Base-by-base conservation (phyloP, 257 asterid genomes). In the Ilex asprella region DNA sequence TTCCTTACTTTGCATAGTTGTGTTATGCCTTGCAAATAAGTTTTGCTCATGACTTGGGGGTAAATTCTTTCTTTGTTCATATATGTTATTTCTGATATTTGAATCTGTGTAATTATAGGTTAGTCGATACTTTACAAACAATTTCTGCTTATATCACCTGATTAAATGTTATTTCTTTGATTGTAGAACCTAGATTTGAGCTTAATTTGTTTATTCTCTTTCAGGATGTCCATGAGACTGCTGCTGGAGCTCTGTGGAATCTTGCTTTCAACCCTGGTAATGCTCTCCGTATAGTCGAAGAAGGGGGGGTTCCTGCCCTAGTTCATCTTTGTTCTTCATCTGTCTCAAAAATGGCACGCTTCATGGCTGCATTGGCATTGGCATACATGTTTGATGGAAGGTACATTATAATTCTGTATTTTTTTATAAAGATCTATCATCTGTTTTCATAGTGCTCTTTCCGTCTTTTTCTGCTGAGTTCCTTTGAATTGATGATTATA, bases 181-280 rank as follows among this genome's bases (percentile, higher is more conserved):
- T 21, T 21, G 27, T 21, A 21, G 27, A 21, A 21, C 27, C 27
- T 21, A 21, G 27, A 21, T 21, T 21, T 21, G 27, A 68, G 41
- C 39, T 60, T 67, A 13, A 62, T 47, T 51, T 51, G 30, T 73
- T 47, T 63, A 59, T 64, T 65, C 47, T 65, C 70, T 65, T 73
- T 74, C 88, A 91, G 98, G 96, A 91, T 35, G 95, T 91, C 72
- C 98, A 91, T 16, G 98, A 91, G 85, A 86, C 96, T 12, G 98
- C 98, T 58, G 95, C 95, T 29, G 98, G 98, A 61, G 98, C 98
- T 53, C 95, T 91, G 61, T 88, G 96, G 98, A 88, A 88, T 70
- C 96, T 91, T 67, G 96, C 98, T 66, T 91, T 88, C 73, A 82
- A 86, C 64, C 91, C 98, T 32, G 89, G 94, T 31, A 91, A 91